Base-by-base conservation (phyloP, 2,329 filamentous ascomycete genomes). In the Exophiala lecanii-corni region DNA sequence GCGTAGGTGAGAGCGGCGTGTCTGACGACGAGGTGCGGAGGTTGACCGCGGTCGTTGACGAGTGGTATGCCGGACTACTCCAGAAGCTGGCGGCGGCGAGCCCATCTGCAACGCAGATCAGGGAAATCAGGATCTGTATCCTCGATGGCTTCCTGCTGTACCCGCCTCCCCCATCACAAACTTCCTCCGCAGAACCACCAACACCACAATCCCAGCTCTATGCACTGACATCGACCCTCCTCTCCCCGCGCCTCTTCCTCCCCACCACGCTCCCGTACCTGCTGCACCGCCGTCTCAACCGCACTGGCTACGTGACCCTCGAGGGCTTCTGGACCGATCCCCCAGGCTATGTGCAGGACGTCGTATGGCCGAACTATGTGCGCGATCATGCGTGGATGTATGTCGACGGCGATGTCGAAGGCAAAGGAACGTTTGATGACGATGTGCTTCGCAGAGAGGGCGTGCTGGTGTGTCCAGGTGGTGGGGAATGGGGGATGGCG, bases 361-460 rank as follows among this genome's bases (percentile, higher is more conserved):
- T 98, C 41, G 92, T 98, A 3, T 98, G 92, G 92, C 91, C 91
- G 3, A 91, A 94, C 57, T 97, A 96, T 64, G 86, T 85, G 3
- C 72, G 76, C 40, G 79, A 88, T 56, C 89, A 97, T 67, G 70
- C 71, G 16, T 94, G 86, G 74, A 70, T 98, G 62, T 51, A 48
- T 40, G 36, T 19, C 9, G 38, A 41, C 39, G 63, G 35, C 53
- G 17, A 60, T 59, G 43, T 66, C 68, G 54, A 65, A 62, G 32
- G 56, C 64, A 34, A 39, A 10, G 32, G 56, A 64, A 34, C 36
- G 9, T 41, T 51, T 28, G 49, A 48, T 25, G 37, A 51, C 18
- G 21, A 32, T 6, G 25, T 15, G 23, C 45, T 42, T 12, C 10
- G 9, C 17, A 36, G 49, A 61, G 30, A 53, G 40, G 39, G 55